Conservation (phyloP, 805 yeast species). For the Nakazawaea peltata region DNA sequence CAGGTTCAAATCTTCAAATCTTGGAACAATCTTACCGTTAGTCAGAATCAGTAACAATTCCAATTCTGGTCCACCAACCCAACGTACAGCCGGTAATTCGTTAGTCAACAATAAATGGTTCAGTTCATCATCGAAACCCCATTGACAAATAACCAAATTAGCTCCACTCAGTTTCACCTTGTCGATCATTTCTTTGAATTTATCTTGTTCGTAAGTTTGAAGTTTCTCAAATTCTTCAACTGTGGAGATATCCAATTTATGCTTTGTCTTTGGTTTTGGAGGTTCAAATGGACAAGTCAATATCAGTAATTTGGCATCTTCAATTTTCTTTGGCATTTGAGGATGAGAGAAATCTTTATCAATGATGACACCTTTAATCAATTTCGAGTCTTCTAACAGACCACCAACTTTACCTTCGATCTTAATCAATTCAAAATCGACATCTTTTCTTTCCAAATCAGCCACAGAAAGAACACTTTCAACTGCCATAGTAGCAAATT, state of each 20-base stretch:
- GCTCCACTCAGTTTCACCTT: conserved; percentile 87
- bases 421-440: conserved; percentile 93
- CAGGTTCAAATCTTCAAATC: conserved; percentile 83
- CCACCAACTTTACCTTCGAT: conserved; percentile 97
- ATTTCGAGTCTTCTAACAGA: conserved; percentile 71
- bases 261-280: conserved; percentile 98
- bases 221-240: conserved; percentile 90
- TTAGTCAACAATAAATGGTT: conserved; percentile 85
- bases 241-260: conserved; percentile 85
- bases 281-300: conserved; percentile 99
- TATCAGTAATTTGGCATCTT: conserved; percentile 84
- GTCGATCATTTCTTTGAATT: conserved; percentile 85
- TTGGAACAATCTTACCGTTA: conserved; percentile 92
- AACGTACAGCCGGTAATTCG: conserved; percentile 90
- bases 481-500: conserved; percentile 95
- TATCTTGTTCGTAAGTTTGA: conserved; percentile 87
- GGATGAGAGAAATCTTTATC: conserved; percentile 98
- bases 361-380: conserved; percentile 85
- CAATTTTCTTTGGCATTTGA: conserved; percentile 84
- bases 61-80: conserved; percentile 98
- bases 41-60: conserved; percentile 97
- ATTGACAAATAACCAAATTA: conserved; percentile 93
- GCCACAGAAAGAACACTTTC: conserved; percentile 92
- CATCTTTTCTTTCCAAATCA: conserved; percentile 87
- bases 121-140: conserved; percentile 99